Conservation (phyloP, 768 basidiomycete species). For the Podaxis sp. region DNA sequence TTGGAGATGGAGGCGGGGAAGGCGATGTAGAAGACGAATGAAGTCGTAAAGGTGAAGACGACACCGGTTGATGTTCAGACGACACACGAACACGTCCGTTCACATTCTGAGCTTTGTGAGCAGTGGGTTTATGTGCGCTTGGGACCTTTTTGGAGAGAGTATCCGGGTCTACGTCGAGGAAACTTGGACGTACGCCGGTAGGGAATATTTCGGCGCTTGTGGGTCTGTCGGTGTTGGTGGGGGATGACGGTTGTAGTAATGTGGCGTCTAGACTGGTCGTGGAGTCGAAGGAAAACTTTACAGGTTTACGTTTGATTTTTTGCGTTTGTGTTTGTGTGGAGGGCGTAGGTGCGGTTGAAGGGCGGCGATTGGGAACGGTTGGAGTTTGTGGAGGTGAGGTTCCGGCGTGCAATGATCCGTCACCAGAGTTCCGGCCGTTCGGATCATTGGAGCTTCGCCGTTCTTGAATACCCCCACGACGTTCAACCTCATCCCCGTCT, state of each 20-base stretch:
- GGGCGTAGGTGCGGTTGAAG: not conserved
- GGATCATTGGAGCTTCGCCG: not conserved
- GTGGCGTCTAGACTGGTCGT: not conserved
- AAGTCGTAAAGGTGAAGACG: conserved; percentile 4
- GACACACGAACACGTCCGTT: conserved; percentile 6
- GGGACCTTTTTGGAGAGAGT: not conserved
- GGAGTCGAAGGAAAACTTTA: not conserved
- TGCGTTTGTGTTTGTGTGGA: not conserved
- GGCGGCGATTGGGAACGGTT: not conserved
- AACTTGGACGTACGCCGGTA: not conserved
- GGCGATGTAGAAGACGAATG: not conserved
- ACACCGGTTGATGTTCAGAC: conserved; percentile 3
- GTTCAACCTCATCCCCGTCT: not conserved
- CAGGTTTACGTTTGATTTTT: conserved; percentile 11
- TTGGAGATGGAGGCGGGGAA: not conserved
- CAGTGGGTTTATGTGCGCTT: not conserved
- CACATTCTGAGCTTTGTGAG: conserved; percentile 3
- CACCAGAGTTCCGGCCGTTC: no score
- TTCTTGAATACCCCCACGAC: no score
- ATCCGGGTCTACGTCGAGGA: conserved; percentile 6
- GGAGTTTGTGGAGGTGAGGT: not conserved
- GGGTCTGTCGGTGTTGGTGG: not conserved
- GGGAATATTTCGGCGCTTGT: not conserved
- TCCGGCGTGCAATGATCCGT: not conserved
- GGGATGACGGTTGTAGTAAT: not conserved